Conservation (phyloP, 2,329 filamentous ascomycete species). For the Beauveria australis region DNA sequence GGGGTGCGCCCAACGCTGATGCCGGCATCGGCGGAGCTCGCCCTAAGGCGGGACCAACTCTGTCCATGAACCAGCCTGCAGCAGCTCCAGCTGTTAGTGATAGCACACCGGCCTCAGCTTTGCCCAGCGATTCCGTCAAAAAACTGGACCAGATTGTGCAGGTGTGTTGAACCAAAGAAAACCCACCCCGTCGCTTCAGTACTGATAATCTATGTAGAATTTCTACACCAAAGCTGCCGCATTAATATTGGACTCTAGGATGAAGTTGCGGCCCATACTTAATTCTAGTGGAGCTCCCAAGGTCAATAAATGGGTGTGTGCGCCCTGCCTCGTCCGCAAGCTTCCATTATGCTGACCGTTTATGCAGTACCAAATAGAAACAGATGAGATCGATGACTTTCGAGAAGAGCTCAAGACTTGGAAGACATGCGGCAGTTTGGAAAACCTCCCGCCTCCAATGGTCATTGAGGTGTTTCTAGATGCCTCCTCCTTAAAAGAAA, state of each 20-base stretch:
- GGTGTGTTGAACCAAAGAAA: slow-evolving; percentile 36
- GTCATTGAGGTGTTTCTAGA: slow-evolving; percentile 89
- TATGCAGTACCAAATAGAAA: slow-evolving; percentile 81
- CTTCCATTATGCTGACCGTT: slow-evolving; percentile 12
- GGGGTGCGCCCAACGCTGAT: slow-evolving; percentile 8
- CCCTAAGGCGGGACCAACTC: slow-evolving; percentile 36
- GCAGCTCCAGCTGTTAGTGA: slow-evolving; percentile 40
- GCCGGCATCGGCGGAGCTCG: slow-evolving; percentile 25
- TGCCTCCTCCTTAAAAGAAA: slow-evolving; percentile 66
- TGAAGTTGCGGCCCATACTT: slow-evolving; percentile 52
- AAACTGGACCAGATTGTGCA: slow-evolving; percentile 93
- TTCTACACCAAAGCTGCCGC: slow-evolving; percentile 84
- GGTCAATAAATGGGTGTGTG: slow-evolving; percentile 78
- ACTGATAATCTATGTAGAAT: slow-evolving; percentile 50
- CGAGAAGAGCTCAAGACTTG: slow-evolving; percentile 72
- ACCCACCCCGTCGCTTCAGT: background rate
- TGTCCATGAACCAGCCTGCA: slow-evolving; percentile 29
- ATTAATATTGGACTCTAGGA: slow-evolving; percentile 72
- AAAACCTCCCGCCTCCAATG: slow-evolving; percentile 71
- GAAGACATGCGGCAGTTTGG: slow-evolving; percentile 70
- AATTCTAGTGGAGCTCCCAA: slow-evolving; percentile 40
- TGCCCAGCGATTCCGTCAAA: slow-evolving; percentile 58
- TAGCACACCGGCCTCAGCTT: slow-evolving; percentile 34
- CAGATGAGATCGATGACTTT: slow-evolving; percentile 86
- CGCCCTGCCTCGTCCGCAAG: background rate